Percentiles rank a stretch among this genome's conserved stretches.
Evolutionary conservation across 176 grass and related monocot genomes (phyloP).

Genomic region (Dendrocalamus sinicus): DNA sequence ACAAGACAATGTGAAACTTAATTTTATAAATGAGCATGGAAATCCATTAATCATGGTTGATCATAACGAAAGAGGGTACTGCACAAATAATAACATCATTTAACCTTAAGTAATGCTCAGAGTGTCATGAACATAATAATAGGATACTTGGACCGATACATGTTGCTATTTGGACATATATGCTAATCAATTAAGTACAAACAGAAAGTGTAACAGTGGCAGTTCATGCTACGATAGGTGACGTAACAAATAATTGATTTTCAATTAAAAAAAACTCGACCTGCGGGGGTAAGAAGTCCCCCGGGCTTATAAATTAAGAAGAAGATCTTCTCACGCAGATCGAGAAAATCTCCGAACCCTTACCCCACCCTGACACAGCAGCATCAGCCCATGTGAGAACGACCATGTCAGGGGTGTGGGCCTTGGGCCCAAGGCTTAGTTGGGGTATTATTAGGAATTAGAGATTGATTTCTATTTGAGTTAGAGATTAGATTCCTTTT

Average conservation of each 20-base stretch:
- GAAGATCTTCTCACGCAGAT: too few relatives aligned
- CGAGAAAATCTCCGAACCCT: too few relatives aligned
- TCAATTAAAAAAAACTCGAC: too few relatives aligned
- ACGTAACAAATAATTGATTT: conserved; percentile 7
- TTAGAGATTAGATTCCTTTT: too few relatives aligned
- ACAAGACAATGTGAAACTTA: neutral
- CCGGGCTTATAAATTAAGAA: too few relatives aligned
- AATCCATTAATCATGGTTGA: conserved; percentile 8
- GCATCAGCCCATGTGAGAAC: too few relatives aligned
- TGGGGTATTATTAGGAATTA: too few relatives aligned
- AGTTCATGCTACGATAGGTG: neutral
- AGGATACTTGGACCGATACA: neutral
- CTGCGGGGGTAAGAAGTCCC: too few relatives aligned
- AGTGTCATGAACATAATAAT: neutral
- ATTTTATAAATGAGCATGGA: conserved; percentile 8
- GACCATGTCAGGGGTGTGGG: too few relatives aligned
- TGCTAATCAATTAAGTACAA: neutral
- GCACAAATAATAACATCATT: conserved; percentile 2
- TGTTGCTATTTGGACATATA: neutral
- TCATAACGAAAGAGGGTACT: neutral
- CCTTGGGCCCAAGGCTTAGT: too few relatives aligned
- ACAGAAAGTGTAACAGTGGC: neutral
- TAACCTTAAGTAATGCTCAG: neutral
- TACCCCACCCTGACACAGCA: too few relatives aligned
- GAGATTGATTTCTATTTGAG: too few relatives aligned